A percentile compares a stretch with the other conserved stretches of the same genome.
These are phyloP conservation scores for Trichocomaceae sp. DNA, from an alignment of 2,329 filamentous ascomycete genomes.

Conservation along the genomic window DNA sequence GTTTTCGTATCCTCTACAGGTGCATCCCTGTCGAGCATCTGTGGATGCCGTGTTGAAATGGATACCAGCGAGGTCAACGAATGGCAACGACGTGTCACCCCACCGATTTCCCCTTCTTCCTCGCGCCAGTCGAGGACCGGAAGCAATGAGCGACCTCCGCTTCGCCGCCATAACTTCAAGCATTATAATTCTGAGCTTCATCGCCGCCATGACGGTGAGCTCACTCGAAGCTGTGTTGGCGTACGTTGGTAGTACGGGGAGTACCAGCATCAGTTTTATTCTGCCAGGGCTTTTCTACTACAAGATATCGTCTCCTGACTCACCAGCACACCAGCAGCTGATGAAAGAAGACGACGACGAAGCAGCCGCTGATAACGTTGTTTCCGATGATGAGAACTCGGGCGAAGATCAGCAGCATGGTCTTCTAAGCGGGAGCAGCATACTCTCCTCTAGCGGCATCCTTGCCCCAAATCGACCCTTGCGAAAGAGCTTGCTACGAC, in stretches of 20 bases:
- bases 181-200: conserved; percentile 78
- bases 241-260: conserved; percentile 91
- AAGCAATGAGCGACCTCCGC: conserved; percentile 73
- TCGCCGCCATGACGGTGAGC: conserved; percentile 82
- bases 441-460: conserved; percentile 51
- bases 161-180: conserved; percentile 84
- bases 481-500: conserved; percentile 60
- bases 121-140: conserved; percentile 36
- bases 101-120: conserved; percentile 39
- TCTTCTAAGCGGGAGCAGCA: conserved; percentile 33
- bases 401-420: conserved; percentile 27
- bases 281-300: conserved; percentile 96
- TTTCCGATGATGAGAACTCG: conserved; percentile 33
- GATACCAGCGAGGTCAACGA: conserved; percentile 53
- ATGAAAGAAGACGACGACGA: conserved; percentile 83
- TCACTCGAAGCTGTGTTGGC: conserved; percentile 86
- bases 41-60: conserved; percentile 91
- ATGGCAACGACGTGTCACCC: conserved; percentile 38
- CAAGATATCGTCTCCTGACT: conserved; percentile 90
- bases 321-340: conserved; percentile 74
- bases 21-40: conserved; percentile 93
- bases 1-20: conserved; percentile 91
- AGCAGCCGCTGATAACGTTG: conserved; percentile 46
- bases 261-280: conserved; percentile 94
- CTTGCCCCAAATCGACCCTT: conserved; percentile 58